Conservation (phyloP, 768 basidiomycete genomes). For the Tulasnella sp. region DNA sequence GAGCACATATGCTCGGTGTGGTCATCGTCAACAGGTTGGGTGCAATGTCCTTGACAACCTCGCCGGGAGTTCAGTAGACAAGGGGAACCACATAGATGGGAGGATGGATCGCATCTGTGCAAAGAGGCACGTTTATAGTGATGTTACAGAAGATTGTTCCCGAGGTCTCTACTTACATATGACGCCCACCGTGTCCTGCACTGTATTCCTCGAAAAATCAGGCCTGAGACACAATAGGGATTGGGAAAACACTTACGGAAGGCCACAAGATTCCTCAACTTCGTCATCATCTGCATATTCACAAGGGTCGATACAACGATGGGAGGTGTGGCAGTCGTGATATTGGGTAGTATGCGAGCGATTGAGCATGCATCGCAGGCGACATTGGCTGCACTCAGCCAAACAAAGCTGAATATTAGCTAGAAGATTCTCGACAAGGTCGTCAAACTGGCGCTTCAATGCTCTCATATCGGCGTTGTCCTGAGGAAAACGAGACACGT, state of each 20-base stretch:
- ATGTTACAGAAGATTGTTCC: neutral
- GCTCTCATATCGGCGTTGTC: neutral
- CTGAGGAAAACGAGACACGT: neutral
- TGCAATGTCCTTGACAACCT: neutral
- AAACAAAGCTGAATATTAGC: neutral
- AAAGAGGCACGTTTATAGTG: neutral
- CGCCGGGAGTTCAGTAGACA: neutral
- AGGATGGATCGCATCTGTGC: neutral
- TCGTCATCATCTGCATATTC: neutral
- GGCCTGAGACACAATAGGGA: neutral
- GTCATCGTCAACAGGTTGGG: neutral
- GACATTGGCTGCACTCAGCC: neutral
- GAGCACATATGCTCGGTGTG: neutral
- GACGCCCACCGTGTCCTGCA: neutral
- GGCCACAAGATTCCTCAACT: neutral
- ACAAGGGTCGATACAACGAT: neutral
- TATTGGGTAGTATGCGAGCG: neutral
- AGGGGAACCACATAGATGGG: neutral
- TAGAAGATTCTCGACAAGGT: neutral
- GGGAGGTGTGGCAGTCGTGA: slow-evolving; percentile 7
- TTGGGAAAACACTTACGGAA: neutral
- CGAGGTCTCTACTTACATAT: neutral
- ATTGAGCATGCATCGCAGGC: neutral
- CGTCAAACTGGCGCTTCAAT: neutral
- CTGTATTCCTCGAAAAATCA: neutral